phyloP scores from a whole-genome alignment of 768 basidiomycete species.

The Hirschioporus abietinus region DNA sequence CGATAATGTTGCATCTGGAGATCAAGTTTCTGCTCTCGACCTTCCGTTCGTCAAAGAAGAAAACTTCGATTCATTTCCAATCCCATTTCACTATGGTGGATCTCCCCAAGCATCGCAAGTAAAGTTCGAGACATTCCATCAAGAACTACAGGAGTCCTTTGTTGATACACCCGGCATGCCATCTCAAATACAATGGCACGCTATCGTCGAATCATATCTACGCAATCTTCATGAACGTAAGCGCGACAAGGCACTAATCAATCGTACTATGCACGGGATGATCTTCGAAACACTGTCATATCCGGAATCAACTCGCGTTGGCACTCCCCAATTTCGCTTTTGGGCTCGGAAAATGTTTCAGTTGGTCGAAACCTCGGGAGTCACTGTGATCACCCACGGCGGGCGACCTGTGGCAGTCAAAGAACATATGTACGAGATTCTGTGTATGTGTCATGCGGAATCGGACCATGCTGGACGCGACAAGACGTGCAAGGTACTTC shows the following conservation, averaged over 20 bases:
- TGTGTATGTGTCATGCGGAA: slow-evolving; percentile 66
- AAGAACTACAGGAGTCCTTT: not conserved
- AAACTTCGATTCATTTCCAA: not conserved
- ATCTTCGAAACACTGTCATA: slow-evolving; percentile 64
- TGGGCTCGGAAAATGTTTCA: slow-evolving; percentile 84
- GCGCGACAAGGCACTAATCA: slow-evolving; percentile 67
- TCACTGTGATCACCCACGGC: slow-evolving; percentile 61
- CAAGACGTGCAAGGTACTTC: slow-evolving; percentile 63
- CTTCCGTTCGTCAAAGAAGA: not conserved
- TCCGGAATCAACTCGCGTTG: slow-evolving; percentile 38
- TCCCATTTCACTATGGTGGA: not conserved
- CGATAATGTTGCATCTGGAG: not conserved
- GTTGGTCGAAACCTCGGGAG: slow-evolving; percentile 24
- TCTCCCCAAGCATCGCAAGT: not conserved
- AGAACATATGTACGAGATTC: slow-evolving; percentile 73
- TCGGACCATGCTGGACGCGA: slow-evolving; percentile 73
- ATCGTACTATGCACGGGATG: slow-evolving; percentile 61
- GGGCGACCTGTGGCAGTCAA: slow-evolving; percentile 68
- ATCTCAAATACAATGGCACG: slow-evolving; percentile 53
- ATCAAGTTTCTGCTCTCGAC: not conserved
- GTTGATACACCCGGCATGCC: slow-evolving; percentile 47
- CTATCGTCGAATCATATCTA: slow-evolving; percentile 55
- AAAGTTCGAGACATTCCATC: not conserved
- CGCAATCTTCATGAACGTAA: slow-evolving; percentile 51
- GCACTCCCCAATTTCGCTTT: slow-evolving; percentile 69